Percentiles rank a stretch among this genome's conserved stretches.
phyloP scores from a whole-genome alignment of 106 monocot genomes.

The Dendrobium chrysotoxum region DNA sequence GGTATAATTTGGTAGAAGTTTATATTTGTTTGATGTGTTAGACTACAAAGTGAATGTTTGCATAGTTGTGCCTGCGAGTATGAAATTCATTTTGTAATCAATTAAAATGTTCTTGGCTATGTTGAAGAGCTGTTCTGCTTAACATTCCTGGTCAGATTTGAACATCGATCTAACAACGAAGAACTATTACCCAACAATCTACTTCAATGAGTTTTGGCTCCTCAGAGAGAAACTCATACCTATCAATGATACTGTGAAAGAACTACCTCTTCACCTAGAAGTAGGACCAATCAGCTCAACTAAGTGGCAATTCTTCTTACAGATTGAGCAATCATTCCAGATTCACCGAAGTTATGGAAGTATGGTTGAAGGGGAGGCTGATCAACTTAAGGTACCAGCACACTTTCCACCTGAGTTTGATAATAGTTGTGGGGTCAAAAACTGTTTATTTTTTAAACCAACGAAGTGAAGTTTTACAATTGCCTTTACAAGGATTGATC shows the following conservation, averaged over 20 bases:
- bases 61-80: not conserved
- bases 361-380: conserved; percentile 96
- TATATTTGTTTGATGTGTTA: not conserved
- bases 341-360: conserved; percentile 92
- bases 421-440: not conserved
- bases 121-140: conserved; percentile 31
- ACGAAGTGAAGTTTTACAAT: not conserved
- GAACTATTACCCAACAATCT: conserved; percentile 82
- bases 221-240: conserved; percentile 81
- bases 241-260: conserved; percentile 65
- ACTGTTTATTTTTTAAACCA: not conserved
- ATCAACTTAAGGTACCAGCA: conserved; percentile 76
- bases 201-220: conserved; percentile 96
- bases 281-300: conserved; percentile 85
- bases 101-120: not conserved
- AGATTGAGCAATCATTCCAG: conserved; percentile 96
- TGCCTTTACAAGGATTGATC: not conserved
- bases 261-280: conserved; percentile 71
- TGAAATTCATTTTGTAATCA: not conserved
- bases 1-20: not conserved
- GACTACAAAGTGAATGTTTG: not conserved
- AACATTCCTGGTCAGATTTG: conserved; percentile 54
- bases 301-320: conserved; percentile 89
- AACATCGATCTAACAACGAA: conserved; percentile 51
- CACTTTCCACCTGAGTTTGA: not conserved